Percentiles rank a stretch among this genome's conserved stretches.
Evolutionary conservation across 2,329 filamentous ascomycete species (phyloP).

Genomic region (Cercospora brassicicola): DNA sequence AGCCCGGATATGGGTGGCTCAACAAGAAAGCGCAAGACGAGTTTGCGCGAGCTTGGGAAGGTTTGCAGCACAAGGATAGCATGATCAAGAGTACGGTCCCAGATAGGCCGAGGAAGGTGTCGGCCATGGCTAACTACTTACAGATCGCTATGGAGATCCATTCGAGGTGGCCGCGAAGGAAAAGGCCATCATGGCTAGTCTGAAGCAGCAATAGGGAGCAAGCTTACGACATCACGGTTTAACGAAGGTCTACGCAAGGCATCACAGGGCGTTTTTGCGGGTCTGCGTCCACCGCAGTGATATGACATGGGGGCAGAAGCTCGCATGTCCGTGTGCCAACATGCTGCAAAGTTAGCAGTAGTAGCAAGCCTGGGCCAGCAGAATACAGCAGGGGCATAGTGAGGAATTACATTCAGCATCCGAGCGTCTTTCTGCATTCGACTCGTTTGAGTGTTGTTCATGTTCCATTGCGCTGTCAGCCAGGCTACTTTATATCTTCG

Average conservation of each 20-base stretch:
- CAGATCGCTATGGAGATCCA: slow-evolving; percentile 40
- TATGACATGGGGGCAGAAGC: background rate
- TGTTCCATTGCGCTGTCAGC: background rate
- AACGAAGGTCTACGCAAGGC: slow-evolving; percentile 8
- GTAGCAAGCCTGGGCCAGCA: background rate
- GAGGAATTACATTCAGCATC: background rate
- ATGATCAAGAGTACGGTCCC: slow-evolving; percentile 36
- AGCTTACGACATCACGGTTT: background rate
- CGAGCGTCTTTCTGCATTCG: background rate
- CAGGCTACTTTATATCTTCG: background rate
- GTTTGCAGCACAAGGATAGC: slow-evolving; percentile 52
- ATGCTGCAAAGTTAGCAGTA: background rate
- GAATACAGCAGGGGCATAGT: background rate
- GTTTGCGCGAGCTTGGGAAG: slow-evolving; percentile 51
- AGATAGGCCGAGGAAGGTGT: background rate
- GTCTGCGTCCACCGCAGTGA: background rate
- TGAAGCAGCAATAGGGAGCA: slow-evolving; percentile 17
- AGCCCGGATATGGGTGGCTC: slow-evolving; percentile 55
- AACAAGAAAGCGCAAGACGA: slow-evolving; percentile 61
- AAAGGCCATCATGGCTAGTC: slow-evolving; percentile 28
- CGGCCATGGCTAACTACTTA: background rate
- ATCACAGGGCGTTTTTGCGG: background rate
- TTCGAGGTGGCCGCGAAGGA: slow-evolving; percentile 40
- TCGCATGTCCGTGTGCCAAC: background rate
- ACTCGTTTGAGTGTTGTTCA: background rate